Percentiles rank a stretch among this genome's conserved stretches.
phyloP scores from a whole-genome alignment of 371 early-diverging fungal species.

The Lichtheimia ramosa region DNA sequence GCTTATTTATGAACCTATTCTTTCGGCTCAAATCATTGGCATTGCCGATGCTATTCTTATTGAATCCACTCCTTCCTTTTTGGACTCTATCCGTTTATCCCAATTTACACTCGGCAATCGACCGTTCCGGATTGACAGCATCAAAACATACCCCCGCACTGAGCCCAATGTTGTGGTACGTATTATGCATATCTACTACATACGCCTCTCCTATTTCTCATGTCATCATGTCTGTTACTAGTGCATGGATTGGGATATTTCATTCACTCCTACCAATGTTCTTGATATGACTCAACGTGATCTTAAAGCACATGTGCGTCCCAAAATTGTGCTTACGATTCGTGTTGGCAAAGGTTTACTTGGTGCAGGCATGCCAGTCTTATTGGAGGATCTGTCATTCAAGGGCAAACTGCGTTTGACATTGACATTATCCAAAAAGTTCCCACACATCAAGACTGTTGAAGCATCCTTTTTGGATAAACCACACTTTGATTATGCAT shows the following conservation, averaged over 20 bases:
- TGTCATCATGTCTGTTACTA: neutral
- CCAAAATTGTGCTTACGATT: slow-evolving; percentile 90
- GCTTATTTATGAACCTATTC: slow-evolving; percentile 92
- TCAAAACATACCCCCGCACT: slow-evolving; percentile 79
- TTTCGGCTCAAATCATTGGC: slow-evolving; percentile 79
- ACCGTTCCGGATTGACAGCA: slow-evolving; percentile 88
- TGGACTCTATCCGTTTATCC: slow-evolving; percentile 87
- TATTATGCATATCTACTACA: neutral
- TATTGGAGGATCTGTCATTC: slow-evolving; percentile 91
- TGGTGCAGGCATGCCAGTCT: slow-evolving; percentile 90
- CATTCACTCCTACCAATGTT: slow-evolving; percentile 85
- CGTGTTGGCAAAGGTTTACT: slow-evolving; percentile 88
- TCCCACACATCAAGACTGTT: slow-evolving; percentile 89
- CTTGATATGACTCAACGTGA: slow-evolving; percentile 73
- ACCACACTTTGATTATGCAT: slow-evolving; percentile 90
- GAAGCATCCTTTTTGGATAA: slow-evolving; percentile 88
- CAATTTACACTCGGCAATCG: slow-evolving; percentile 97
- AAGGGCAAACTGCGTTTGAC: slow-evolving; percentile 79
- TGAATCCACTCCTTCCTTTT: slow-evolving; percentile 83
- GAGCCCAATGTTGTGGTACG: slow-evolving; percentile 86
- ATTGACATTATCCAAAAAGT: slow-evolving; percentile 81
- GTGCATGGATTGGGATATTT: slow-evolving; percentile 91
- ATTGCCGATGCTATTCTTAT: slow-evolving; percentile 76
- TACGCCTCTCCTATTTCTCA: neutral
- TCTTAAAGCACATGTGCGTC: slow-evolving; percentile 75